phyloP scores from a whole-genome alignment of 2,329 filamentous ascomycete genomes.

The Aspergillus awamori region DNA sequence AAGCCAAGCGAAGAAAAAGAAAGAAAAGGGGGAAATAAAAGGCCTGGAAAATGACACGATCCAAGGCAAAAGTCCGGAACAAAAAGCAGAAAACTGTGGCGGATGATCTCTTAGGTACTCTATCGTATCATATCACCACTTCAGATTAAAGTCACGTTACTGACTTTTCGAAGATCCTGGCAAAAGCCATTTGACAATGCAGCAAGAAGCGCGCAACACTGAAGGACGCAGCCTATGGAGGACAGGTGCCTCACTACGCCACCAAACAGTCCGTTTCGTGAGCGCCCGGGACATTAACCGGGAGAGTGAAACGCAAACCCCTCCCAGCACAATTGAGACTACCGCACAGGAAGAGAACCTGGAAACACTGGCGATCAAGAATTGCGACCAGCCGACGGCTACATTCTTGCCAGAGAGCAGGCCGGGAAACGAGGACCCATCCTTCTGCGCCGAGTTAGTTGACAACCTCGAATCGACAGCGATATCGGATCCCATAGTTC shows the following conservation, averaged over 20 bases:
- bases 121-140: neutral
- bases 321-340: constrained; percentile 12
- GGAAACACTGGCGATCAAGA: neutral
- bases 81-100: constrained; percentile 9
- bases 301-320: constrained; percentile 24
- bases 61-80: constrained; percentile 20
- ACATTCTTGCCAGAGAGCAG: neutral
- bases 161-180: constrained; percentile 21
- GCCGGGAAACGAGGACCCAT: neutral
- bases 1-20: neutral
- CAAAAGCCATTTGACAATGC: constrained; percentile 48
- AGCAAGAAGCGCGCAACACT: constrained; percentile 62
- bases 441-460: constrained; percentile 18
- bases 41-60: constrained; percentile 21
- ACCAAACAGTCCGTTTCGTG: constrained; percentile 62
- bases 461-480: constrained; percentile 31
- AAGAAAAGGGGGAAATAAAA: neutral
- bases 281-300: constrained; percentile 56
- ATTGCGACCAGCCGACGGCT: neutral
- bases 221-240: constrained; percentile 54
- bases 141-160: constrained; percentile 8
- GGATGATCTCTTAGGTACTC: constrained; percentile 8
- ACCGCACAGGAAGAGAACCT: constrained; percentile 17
- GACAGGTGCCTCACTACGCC: constrained; percentile 55
- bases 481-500: constrained; percentile 31